phyloP scores from a whole-genome alignment of 2,329 filamentous ascomycete genomes.

The Fusarium oxysporum region DNA sequence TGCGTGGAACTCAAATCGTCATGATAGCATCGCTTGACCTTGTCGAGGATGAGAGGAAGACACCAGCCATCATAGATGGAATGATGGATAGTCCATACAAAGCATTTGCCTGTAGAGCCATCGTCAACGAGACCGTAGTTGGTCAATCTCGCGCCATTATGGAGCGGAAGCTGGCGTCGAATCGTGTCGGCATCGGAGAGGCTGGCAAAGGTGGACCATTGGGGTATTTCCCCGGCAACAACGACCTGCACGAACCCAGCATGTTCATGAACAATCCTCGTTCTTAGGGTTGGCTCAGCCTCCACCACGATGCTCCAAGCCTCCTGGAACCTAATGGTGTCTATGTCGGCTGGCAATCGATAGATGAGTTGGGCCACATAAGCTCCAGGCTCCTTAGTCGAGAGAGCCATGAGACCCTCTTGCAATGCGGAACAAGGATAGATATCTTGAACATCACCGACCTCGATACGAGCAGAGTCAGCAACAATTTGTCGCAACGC shows the following conservation, averaged over 20 bases:
- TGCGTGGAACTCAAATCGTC: neutral
- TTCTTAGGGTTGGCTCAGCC: conserved; percentile 28
- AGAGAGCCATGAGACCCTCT: conserved; percentile 41
- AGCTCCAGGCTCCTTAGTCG: conserved; percentile 23
- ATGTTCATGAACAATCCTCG: conserved; percentile 36
- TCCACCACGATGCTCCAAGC: conserved; percentile 25
- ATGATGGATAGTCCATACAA: conserved; percentile 47
- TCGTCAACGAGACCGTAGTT: conserved; percentile 12
- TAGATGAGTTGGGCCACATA: conserved; percentile 41
- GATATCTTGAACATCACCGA: conserved; percentile 7
- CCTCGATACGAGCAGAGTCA: neutral
- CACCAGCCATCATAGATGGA: conserved; percentile 47
- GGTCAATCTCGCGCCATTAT: conserved; percentile 26
- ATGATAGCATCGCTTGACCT: conserved; percentile 33
- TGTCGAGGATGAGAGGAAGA: conserved; percentile 38
- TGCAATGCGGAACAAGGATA: conserved; percentile 40
- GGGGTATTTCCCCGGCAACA: conserved; percentile 7
- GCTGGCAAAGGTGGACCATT: conserved; percentile 16
- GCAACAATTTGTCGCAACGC: neutral
- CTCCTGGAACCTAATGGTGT: conserved; percentile 22
- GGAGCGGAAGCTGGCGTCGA: conserved; percentile 7
- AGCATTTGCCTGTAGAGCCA: neutral
- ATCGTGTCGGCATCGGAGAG: neutral
- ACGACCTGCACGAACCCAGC: conserved; percentile 36
- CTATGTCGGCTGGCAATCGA: conserved; percentile 10